These are phyloP conservation scores for Pseudopyricularia cyperi DNA, from an alignment of 2,329 filamentous ascomycete genomes.

Conservation along the genomic window DNA sequence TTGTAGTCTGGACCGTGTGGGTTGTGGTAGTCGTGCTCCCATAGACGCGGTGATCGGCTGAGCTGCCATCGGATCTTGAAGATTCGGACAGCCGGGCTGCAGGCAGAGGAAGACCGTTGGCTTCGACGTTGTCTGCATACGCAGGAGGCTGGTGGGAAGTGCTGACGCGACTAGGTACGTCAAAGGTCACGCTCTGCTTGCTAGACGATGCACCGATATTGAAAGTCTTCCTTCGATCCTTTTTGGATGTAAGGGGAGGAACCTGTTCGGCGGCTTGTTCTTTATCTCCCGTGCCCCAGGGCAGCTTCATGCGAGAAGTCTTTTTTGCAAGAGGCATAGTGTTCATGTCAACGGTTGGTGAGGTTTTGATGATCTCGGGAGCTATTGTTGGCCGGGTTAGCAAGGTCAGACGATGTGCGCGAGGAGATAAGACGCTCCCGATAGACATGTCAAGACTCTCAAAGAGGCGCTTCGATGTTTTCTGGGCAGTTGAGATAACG, in stretches of 20 bases:
- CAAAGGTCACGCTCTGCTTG: conserved; percentile 40
- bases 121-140: conserved; percentile 45
- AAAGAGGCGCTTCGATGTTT: not conserved
- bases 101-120: conserved; percentile 46
- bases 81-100: conserved; percentile 67
- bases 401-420: conserved; percentile 10
- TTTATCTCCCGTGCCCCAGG: conserved; percentile 9
- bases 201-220: conserved; percentile 21
- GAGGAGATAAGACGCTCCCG: not conserved
- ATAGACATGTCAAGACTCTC: not conserved
- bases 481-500: no score
- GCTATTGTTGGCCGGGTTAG: conserved; percentile 25
- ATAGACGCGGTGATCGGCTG: conserved; percentile 49
- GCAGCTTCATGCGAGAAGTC: conserved; percentile 39
- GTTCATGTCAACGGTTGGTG: conserved; percentile 58
- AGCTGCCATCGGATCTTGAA: conserved; percentile 78
- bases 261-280: not conserved
- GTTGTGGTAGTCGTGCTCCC: conserved; percentile 47
- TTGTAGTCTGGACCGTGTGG: conserved; percentile 49
- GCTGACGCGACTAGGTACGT: conserved; percentile 43
- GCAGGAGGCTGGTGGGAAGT: conserved; percentile 26
- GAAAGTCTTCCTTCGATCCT: conserved; percentile 27
- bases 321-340: conserved; percentile 29
- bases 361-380: conserved; percentile 78
- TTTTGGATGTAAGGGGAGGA: conserved; percentile 15